phyloP scores from a whole-genome alignment of 2,329 filamentous ascomycete species.

The Apiospora aurea region DNA sequence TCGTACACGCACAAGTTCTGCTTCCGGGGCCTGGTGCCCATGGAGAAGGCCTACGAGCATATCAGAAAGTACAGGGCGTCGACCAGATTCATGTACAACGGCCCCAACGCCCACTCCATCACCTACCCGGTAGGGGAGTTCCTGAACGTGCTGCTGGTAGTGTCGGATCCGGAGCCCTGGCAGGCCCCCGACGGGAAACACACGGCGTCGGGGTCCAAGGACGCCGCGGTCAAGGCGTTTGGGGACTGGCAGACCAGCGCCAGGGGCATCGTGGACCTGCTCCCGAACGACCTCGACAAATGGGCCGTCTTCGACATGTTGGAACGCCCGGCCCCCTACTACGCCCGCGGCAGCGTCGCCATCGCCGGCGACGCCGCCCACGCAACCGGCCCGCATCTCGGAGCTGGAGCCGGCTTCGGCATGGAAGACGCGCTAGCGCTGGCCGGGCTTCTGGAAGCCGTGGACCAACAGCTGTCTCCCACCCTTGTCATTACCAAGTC shows the following conservation, averaged over 20 bases:
- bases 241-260: conserved; percentile 49
- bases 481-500: background rate
- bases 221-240: conserved; percentile 50
- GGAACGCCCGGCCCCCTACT: conserved; percentile 54
- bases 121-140: conserved; percentile 66
- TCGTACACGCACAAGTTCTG: conserved; percentile 66
- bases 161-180: conserved; percentile 50
- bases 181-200: conserved; percentile 35
- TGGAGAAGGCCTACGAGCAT: conserved; percentile 56
- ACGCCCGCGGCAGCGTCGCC: conserved; percentile 51
- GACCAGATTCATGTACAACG: conserved; percentile 63
- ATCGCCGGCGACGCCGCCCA: conserved; percentile 65
- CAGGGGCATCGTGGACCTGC: conserved; percentile 47
- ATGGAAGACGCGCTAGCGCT: conserved; percentile 61
- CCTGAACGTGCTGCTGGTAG: conserved; percentile 63
- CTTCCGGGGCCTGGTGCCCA: conserved; percentile 68
- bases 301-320: conserved; percentile 63
- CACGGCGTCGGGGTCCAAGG: conserved; percentile 46
- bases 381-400: conserved; percentile 60
- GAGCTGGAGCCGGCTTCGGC: conserved; percentile 62
- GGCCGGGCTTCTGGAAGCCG: conserved; percentile 42
- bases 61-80: conserved; percentile 57
- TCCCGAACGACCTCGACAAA: conserved; percentile 57
- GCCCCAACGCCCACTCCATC: conserved; percentile 62
- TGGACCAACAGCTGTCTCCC: conserved; percentile 6